phyloP scores from a whole-genome alignment of 768 basidiomycete species.

The Suillus hirtellus region DNA sequence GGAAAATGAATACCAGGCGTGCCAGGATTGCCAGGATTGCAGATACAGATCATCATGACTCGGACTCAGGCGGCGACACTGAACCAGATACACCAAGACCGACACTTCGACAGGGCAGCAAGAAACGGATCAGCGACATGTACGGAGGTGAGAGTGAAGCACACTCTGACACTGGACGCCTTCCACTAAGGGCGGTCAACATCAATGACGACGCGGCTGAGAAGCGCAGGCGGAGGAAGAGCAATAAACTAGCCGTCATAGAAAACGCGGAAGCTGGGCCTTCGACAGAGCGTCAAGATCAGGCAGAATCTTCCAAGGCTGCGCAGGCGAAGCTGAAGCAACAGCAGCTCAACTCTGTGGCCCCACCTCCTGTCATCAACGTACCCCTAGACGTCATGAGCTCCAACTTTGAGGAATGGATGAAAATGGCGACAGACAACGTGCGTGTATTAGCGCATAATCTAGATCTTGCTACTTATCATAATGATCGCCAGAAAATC shows the following conservation, averaged over 20 bases:
- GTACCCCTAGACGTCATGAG: constrained; percentile 83
- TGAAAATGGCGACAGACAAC: constrained; percentile 99
- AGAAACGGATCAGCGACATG: constrained; percentile 49
- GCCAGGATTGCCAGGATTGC: constrained; percentile 25
- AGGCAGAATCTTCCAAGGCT: constrained; percentile 42
- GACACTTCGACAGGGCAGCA: constrained; percentile 29
- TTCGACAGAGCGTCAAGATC: constrained; percentile 43
- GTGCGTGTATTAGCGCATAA: constrained; percentile 49
- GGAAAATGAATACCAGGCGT: constrained; percentile 25
- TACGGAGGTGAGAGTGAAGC: constrained; percentile 41
- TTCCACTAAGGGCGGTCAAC: constrained; percentile 40
- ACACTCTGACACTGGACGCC: constrained; percentile 38
- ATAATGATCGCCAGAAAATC: constrained; percentile 77
- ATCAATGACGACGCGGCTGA: constrained; percentile 87
- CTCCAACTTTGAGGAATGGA: constrained; percentile 98
- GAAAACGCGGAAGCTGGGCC: constrained; percentile 61
- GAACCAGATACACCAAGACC: constrained; percentile 34
- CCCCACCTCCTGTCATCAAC: constrained; percentile 54
- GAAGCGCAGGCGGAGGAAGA: constrained; percentile 80
- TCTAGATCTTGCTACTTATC: background rate
- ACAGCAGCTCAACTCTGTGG: constrained; percentile 61
- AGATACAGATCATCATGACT: constrained; percentile 13
- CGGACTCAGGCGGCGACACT: constrained; percentile 31
- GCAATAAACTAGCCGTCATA: constrained; percentile 60
- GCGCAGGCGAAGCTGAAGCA: constrained; percentile 55